Percentiles rank a stretch among this genome's conserved stretches.
phyloP scores from a whole-genome alignment of 441 rosid species.

The Gossypium lobatum region DNA sequence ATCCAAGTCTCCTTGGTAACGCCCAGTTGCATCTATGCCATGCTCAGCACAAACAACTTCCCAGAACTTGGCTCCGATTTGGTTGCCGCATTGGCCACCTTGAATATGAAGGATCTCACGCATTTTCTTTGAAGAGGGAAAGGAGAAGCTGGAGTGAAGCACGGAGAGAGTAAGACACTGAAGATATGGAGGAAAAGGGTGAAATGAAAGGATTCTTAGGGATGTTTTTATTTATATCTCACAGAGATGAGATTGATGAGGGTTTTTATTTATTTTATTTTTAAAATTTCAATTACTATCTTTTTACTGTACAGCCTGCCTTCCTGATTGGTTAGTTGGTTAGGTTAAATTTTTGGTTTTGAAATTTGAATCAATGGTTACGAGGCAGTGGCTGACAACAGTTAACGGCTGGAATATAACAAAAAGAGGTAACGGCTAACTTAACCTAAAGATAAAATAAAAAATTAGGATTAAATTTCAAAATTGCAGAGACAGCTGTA shows the following conservation, averaged over 20 bases:
- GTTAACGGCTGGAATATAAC: background rate
- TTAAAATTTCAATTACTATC: background rate
- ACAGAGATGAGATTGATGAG: background rate
- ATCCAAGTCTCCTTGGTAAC: slow-evolving; percentile 33
- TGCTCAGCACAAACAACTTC: slow-evolving; percentile 38
- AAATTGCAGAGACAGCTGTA: background rate
- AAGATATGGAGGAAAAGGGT: background rate
- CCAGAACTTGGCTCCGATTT: slow-evolving; percentile 46
- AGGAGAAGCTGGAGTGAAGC: background rate
- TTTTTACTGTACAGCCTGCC: background rate
- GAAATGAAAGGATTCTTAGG: background rate
- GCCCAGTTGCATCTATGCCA: slow-evolving; percentile 33
- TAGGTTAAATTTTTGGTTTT: background rate
- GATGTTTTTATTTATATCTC: background rate
- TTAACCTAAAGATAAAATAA: background rate
- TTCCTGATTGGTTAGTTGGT: background rate
- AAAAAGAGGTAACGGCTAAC: background rate
- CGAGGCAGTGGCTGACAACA: background rate
- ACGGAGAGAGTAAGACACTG: background rate
- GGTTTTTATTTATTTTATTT: background rate
- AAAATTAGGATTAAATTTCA: background rate
- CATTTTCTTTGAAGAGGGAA: slow-evolving; percentile 14
- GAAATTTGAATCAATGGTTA: background rate
- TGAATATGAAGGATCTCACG: slow-evolving; percentile 47
- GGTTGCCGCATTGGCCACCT: slow-evolving; percentile 47